Evolutionary conservation across 2,329 filamentous ascomycete species (phyloP), one percentile per base, ranked within the genome.

Genomic region (Curvularia eragrostidis): DNA sequence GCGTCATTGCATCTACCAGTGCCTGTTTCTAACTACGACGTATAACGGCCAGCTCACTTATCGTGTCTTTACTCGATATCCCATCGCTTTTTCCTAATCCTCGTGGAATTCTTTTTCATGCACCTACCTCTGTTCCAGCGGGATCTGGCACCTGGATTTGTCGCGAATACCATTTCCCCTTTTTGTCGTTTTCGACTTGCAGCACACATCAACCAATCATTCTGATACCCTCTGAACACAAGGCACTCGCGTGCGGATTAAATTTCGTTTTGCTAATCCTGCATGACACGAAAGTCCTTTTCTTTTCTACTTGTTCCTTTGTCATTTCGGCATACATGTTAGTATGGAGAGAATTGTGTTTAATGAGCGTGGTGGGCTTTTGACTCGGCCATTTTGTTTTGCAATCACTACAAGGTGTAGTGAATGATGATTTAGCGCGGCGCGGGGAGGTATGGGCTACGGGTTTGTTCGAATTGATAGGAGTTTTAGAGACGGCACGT

Each of bases 361-460:
- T 42, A 24, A 42, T 24, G 39, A 24, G 39, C 10, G 39, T 13
- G 39, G 39, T 2, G 21, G 21, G 13, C 3, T 18, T 43, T 43
- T 43, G 19, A 23, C n/a, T 15, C 26, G 2, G 42, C 15, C 8
- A 7, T n/a, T 28, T 44, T 28, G 6, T 28, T 28, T 23, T 13
- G 13, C 41, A 26, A 26, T 28, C 23, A 28, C 23, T 44, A 44
- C 23, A 18, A 12, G 10, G 39, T 44, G 42, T 19, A 44, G 42
- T 44, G 9, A 19, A 24, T 44, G 21, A 44, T 44, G 42, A 44
- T 28, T 44, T 44, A 44, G 42, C 42, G 42, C n/a, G 42, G 42
- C 42, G 42, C 28, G 42, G 3, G 42, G 24, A 23, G 24, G 12
- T 13, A 26, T 19, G 23, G 23, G 15, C 28, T 44, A 18, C 18